Percentiles rank a stretch among this genome's conserved stretches.
Evolutionary conservation across 1,284 basidiomycete genomes (phyloP).

Genomic region (Coriolopsis trogii): DNA sequence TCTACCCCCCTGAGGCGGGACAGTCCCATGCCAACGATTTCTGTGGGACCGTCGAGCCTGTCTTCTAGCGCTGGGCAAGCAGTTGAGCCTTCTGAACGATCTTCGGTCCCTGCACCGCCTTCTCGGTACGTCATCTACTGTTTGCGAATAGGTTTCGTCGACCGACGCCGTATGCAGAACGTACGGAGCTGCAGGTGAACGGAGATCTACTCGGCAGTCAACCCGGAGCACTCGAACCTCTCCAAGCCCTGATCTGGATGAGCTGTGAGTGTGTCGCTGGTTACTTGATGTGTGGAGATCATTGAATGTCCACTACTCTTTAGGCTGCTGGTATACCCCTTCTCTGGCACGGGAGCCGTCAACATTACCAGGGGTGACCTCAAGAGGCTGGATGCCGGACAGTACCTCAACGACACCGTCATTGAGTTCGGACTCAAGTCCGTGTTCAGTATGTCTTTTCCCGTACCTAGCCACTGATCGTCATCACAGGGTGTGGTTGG

Average conservation of each 20-base stretch:
- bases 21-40: too few species aligned
- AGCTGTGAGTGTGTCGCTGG: slow-evolving; percentile 53
- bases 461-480: background rate
- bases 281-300: background rate
- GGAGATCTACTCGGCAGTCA: slow-evolving; percentile 20
- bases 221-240: slow-evolving; percentile 20
- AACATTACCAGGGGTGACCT: slow-evolving; percentile 82
- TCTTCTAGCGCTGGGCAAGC: too few species aligned
- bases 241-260: slow-evolving; percentile 53
- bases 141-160: background rate
- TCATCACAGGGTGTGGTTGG: slow-evolving; percentile 66
- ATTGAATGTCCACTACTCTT: background rate
- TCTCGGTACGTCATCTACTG: slow-evolving; percentile 4
- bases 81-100: background rate
- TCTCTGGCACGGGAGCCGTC: slow-evolving; percentile 68
- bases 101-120: slow-evolving; percentile 3
- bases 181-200: slow-evolving; percentile 5
- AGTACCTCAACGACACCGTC: slow-evolving; percentile 94
- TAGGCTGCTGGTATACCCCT: slow-evolving; percentile 80
- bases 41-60: too few species aligned
- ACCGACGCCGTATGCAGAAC: slow-evolving; percentile 1
- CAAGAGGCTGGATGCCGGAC: slow-evolving; percentile 70
- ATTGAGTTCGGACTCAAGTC: slow-evolving; percentile 96
- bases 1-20: too few species aligned
- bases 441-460: slow-evolving; percentile 31